Evolutionary conservation across 169 alveolate genomes (phyloP).

Genomic region (Plasmodium gallinaceum): DNA sequence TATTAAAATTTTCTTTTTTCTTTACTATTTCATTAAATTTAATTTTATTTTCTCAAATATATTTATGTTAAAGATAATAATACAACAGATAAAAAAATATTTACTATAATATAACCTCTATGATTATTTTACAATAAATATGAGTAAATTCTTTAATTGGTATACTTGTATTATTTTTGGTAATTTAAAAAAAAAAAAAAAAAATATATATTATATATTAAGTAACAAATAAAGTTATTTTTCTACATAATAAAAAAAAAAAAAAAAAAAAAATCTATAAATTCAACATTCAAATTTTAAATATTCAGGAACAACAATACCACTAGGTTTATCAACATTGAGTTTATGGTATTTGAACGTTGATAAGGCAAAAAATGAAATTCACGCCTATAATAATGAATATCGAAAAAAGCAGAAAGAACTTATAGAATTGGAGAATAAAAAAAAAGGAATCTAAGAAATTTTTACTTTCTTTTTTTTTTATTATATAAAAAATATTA

Average conservation of each 20-base stretch:
- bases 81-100: no score
- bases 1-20: not conserved
- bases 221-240: not conserved
- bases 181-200: constrained; percentile 14
- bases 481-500: no score
- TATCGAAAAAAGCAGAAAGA: constrained; percentile 65
- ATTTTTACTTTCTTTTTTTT: no score
- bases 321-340: constrained; percentile 36
- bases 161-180: constrained; percentile 41
- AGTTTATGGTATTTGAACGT: constrained; percentile 62
- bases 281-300: not conserved
- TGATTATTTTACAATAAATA: not conserved
- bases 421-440: not conserved
- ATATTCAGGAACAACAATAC: constrained; percentile 49
- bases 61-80: no score
- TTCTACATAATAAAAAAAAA: not conserved
- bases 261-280: no score
- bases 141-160: constrained; percentile 52
- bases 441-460: not conserved
- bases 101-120: no score
- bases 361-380: constrained; percentile 39
- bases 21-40: not conserved
- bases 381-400: constrained; percentile 63
- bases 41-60: no score
- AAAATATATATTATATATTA: not conserved